Evolutionary conservation across 1,139 yeast species (phyloP), one percentile per base, ranked within the genome.

Genomic region (Scheffersomyces stambukii): DNA sequence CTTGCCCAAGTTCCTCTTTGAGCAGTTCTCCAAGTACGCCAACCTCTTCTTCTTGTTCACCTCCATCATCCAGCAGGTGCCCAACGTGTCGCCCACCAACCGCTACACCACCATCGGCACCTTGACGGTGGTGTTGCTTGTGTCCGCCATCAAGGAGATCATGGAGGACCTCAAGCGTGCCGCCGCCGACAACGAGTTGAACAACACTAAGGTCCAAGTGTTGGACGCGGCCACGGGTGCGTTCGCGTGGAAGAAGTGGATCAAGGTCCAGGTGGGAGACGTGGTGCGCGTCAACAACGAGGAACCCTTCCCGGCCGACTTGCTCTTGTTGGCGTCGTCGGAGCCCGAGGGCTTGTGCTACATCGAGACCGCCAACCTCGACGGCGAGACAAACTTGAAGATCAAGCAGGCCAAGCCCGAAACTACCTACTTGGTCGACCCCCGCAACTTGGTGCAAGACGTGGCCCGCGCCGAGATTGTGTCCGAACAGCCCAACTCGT

Each of bases 311-410:
- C 99, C 99, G 0, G 98, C 98, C 0, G 99, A 93, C 61, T 50
- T 93, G 34, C 67, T 91, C 9, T 58, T 93, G 13, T 52, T 93
- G 25, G 79, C 94, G 19, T 86, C 96, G 1, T 89, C 97, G 0
- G 99, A 93, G 53, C 98, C 99, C 0, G 97, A 91, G 57, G 99
- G 98, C 5, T 66, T 93, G 37, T 93, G 98, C 52, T 93, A 93
- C 48, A 86, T 91, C 35, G 99, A 93, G 58, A 93, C 99, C 1
- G 95, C 98, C 1, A 93, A 93, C 48, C 66, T 93, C 41, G 99
- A 93, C 54, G 99, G 99, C 36, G 99, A 93, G 54, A 93, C 99
- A 0, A 93, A 93, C 50, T 69, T 93, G 46, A 93, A 93, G 51
- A 91, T 93, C 48, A 93, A 93, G 49, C 97, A 93, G 52, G 78